Conservation (phyloP, 768 basidiomycete species). For the Solioccasus polychromus region DNA sequence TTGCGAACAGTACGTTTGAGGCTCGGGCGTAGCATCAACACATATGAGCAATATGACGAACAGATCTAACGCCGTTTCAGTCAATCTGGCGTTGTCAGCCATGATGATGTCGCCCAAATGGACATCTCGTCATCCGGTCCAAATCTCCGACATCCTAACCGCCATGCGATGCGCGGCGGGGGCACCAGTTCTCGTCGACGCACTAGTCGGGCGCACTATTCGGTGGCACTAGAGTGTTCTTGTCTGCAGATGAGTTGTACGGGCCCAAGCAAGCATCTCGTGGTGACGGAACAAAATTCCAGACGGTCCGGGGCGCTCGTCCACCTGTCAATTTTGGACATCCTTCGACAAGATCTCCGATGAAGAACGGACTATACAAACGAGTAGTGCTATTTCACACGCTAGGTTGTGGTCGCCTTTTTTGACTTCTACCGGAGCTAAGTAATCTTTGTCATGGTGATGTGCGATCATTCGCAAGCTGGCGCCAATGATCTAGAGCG, state of each 20-base stretch:
- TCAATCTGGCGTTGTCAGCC: no score
- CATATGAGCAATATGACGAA: not conserved
- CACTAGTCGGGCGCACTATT: conserved; percentile 18
- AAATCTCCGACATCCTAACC: conserved; percentile 22
- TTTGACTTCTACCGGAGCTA: conserved; percentile 9
- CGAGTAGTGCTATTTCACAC: not conserved
- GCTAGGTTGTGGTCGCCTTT: not conserved
- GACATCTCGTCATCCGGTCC: conserved; percentile 4
- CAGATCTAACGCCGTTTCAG: conserved; percentile 19
- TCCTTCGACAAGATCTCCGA: conserved; percentile 13
- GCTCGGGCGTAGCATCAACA: no score
- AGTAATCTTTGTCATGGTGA: not conserved
- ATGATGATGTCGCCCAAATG: no score
- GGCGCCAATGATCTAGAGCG: conserved; percentile 20
- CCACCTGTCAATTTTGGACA: conserved; percentile 4
- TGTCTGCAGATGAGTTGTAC: conserved; percentile 6
- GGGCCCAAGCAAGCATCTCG: conserved; percentile 6
- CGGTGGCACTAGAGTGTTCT: conserved; percentile 16
- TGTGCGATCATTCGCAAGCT: conserved; percentile 2
- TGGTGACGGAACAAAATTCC: conserved; percentile 6
- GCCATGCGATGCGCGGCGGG: conserved; percentile 29
- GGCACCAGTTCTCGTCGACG: conserved; percentile 16
- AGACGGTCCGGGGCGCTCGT: conserved; percentile 4
- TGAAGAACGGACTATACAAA: conserved; percentile 1
- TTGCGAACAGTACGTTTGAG: not conserved